Conservation (phyloP, 148 eudicot genomes). For the Fagopyrum esculentum region DNA sequence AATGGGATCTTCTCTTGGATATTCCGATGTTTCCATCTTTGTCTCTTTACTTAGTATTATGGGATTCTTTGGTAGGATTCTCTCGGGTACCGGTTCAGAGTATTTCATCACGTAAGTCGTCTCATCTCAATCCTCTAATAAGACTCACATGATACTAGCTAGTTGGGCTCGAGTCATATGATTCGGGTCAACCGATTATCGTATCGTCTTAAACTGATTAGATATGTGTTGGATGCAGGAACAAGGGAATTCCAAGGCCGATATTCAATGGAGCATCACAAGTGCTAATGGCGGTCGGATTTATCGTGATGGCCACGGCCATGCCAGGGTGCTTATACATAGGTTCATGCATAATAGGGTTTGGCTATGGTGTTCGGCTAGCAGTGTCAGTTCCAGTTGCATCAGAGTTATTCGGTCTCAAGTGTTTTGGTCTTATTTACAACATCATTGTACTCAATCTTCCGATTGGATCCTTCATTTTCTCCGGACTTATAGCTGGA, state of each 20-base stretch:
- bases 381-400: conserved; percentile 86
- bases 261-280: conserved; percentile 94
- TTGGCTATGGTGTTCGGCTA: conserved; percentile 79
- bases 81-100: conserved; percentile 75
- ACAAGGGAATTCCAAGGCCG: conserved; percentile 76
- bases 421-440: conserved; percentile 83
- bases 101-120: conserved; percentile 72
- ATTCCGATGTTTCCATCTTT: conserved; percentile 70
- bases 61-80: conserved; percentile 86
- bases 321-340: conserved; percentile 72
- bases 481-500: conserved; percentile 89
- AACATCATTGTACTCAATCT: conserved; percentile 78
- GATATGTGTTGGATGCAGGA: conserved; percentile 30
- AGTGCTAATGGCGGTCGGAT: conserved; percentile 60
- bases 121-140: background rate
- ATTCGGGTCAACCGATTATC: too few relatives aligned
- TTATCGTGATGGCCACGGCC: conserved; percentile 58
- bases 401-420: conserved; percentile 85
- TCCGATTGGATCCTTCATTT: conserved; percentile 88
- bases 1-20: conserved; percentile 87
- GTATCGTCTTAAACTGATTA: too few relatives aligned
- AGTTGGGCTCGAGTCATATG: too few relatives aligned
- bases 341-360: conserved; percentile 67
- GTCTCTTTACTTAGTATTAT: conserved; percentile 77
- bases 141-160: too few relatives aligned